These are phyloP conservation scores for Myriosclerotinia curreyana DNA, from an alignment of 2,329 filamentous ascomycete genomes.

Conservation along the genomic window DNA sequence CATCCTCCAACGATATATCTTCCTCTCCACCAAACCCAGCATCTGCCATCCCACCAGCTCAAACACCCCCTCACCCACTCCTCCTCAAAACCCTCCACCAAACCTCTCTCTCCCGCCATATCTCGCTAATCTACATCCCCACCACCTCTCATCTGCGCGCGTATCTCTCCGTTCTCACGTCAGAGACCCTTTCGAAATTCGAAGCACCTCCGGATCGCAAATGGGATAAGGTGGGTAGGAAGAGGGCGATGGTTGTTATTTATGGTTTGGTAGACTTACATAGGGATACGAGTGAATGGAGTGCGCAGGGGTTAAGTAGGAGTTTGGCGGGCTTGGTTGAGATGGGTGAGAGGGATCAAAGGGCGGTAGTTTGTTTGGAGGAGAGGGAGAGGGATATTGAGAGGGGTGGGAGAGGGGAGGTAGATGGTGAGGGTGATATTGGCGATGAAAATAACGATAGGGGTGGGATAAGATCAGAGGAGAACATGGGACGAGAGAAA, in stretches of 20 bases:
- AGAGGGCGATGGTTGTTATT: slow-evolving; percentile 48
- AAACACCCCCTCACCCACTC: slow-evolving; percentile 43
- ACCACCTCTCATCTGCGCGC: slow-evolving; percentile 76
- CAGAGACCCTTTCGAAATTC: slow-evolving; percentile 18
- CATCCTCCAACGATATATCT: slow-evolving; percentile 16
- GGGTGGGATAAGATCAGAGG: neutral
- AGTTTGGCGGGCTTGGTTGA: slow-evolving; percentile 64
- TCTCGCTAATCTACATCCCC: slow-evolving; percentile 69
- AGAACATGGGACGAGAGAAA: slow-evolving; percentile 4
- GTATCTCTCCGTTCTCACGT: slow-evolving; percentile 56
- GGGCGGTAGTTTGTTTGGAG: slow-evolving; percentile 50
- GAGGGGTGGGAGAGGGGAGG: neutral
- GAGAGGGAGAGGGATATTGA: slow-evolving; percentile 37
- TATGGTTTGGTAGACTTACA: slow-evolving; percentile 67
- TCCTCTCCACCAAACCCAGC: slow-evolving; percentile 1
- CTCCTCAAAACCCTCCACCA: slow-evolving; percentile 65
- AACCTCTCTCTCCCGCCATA: slow-evolving; percentile 63
- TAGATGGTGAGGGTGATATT: neutral
- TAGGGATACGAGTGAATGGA: slow-evolving; percentile 68
- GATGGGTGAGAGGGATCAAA: slow-evolving; percentile 48
- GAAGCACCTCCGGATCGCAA: slow-evolving; percentile 7
- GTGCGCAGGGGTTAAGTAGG: slow-evolving; percentile 65
- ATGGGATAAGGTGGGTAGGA: slow-evolving; percentile 24
- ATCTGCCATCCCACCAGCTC: neutral
- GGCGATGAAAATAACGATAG: neutral